phyloP scores from a whole-genome alignment of 352 stramenopile species.

The Achlya hypogyna region DNA sequence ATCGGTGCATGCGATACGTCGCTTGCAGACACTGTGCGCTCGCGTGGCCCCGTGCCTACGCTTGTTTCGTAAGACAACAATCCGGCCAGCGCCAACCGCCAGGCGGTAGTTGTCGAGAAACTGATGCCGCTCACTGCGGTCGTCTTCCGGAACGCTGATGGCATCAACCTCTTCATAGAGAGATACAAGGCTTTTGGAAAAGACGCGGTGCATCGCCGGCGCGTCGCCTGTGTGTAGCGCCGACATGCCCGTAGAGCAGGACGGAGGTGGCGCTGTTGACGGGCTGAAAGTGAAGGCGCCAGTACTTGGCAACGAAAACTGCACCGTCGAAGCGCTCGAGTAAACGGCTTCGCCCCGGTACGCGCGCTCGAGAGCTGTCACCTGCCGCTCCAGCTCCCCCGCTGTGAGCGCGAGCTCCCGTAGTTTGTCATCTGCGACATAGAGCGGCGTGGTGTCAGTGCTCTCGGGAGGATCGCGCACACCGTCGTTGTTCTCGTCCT shows the following conservation, averaged over 20 bases:
- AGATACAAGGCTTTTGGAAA: background rate
- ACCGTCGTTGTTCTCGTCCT: background rate
- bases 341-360: background rate
- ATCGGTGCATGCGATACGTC: slow-evolving; percentile 41
- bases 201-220: background rate
- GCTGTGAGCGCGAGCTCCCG: background rate
- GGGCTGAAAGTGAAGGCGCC: slow-evolving; percentile 14
- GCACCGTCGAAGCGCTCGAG: slow-evolving; percentile 11
- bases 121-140: background rate
- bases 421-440: background rate
- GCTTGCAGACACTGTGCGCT: slow-evolving; percentile 37
- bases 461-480: background rate
- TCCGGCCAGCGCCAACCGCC: background rate
- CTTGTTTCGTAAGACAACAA: background rate
- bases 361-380: background rate
- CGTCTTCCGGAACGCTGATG: background rate
- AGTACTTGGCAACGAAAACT: slow-evolving; percentile 5
- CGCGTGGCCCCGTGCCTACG: background rate
- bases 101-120: slow-evolving; percentile 6
- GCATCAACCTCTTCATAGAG: slow-evolving; percentile 3
- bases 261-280: background rate
- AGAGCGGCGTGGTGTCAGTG: too few relatives aligned
- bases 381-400: background rate
- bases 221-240: background rate
- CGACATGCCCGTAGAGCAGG: background rate